phyloP scores from a whole-genome alignment of 2,329 filamentous ascomycete genomes.

The Trichoderma breve region DNA sequence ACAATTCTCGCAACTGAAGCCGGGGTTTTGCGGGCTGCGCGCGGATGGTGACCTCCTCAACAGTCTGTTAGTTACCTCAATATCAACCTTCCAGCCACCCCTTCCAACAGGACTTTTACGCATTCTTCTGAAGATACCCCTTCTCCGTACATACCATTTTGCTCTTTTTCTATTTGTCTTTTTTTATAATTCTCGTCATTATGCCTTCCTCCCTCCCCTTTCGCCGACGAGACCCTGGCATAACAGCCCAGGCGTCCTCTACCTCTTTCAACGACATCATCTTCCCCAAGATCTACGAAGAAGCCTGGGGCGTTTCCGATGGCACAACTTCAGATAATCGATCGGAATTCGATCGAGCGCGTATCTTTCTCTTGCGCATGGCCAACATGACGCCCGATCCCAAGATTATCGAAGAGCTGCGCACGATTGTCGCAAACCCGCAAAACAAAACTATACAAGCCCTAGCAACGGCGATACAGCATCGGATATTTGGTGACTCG shows the following conservation, averaged over 20 bases:
- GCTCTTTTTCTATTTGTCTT: background rate
- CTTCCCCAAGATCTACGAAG: constrained; percentile 34
- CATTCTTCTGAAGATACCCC: background rate
- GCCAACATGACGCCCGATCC: constrained; percentile 30
- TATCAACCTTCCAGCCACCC: background rate
- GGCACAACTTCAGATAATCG: constrained; percentile 24
- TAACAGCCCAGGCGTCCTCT: background rate
- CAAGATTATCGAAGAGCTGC: constrained; percentile 26
- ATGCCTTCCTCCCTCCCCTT: constrained; percentile 16
- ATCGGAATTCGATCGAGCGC: constrained; percentile 32
- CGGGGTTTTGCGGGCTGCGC: background rate
- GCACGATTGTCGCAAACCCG: constrained; percentile 30
- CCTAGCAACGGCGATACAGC: constrained; percentile 31
- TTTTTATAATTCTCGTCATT: background rate
- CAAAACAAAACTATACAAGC: constrained; percentile 28
- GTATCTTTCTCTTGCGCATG: constrained; percentile 34
- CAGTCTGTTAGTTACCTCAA: background rate
- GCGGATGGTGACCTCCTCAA: background rate
- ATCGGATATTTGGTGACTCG: constrained; percentile 29
- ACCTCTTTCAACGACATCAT: constrained; percentile 30
- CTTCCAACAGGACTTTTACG: background rate
- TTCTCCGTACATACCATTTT: background rate
- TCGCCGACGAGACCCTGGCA: constrained; percentile 19
- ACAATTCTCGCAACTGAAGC: background rate
- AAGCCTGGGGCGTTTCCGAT: constrained; percentile 31